Evolutionary conservation across 139 green algal genomes (phyloP).

Genomic region (Chlamydomonas sp.): DNA sequence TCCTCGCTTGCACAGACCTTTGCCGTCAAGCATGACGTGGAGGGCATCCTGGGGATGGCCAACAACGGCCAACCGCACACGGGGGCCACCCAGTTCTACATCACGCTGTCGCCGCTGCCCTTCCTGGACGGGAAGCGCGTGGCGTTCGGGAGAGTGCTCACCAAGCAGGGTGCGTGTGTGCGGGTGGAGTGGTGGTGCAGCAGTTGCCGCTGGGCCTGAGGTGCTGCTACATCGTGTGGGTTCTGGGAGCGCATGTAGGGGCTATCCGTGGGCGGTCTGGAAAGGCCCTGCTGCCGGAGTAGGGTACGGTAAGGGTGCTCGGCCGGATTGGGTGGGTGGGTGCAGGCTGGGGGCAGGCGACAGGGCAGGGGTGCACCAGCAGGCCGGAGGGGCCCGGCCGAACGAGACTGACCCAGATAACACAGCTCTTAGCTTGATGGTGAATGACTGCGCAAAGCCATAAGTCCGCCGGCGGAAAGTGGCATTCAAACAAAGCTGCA

Average conservation of each 20-base stretch:
- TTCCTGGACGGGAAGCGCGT: slow-evolving; percentile 63
- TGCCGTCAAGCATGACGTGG: slow-evolving; percentile 47
- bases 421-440: too few species aligned
- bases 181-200: neutral
- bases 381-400: too few species aligned
- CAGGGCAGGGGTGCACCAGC: too few species aligned
- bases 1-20: too few species aligned
- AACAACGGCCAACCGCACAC: slow-evolving; percentile 50
- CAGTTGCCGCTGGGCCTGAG: neutral
- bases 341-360: too few species aligned
- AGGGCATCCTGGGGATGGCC: slow-evolving; percentile 54
- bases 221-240: neutral
- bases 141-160: slow-evolving; percentile 50
- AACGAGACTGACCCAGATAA: too few species aligned
- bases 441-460: too few species aligned
- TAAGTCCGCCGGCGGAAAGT: too few species aligned
- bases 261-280: neutral
- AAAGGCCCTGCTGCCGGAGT: too few species aligned
- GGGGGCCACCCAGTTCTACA: slow-evolving; percentile 56
- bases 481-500: too few species aligned
- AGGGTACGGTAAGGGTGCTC: neutral
- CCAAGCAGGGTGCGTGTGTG: slow-evolving; percentile 1
- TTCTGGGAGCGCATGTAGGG: neutral
- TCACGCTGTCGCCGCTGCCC: slow-evolving; percentile 43
- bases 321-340: too few species aligned